phyloP scores from a whole-genome alignment of 768 basidiomycete species.

The Leccinum imitatum region DNA sequence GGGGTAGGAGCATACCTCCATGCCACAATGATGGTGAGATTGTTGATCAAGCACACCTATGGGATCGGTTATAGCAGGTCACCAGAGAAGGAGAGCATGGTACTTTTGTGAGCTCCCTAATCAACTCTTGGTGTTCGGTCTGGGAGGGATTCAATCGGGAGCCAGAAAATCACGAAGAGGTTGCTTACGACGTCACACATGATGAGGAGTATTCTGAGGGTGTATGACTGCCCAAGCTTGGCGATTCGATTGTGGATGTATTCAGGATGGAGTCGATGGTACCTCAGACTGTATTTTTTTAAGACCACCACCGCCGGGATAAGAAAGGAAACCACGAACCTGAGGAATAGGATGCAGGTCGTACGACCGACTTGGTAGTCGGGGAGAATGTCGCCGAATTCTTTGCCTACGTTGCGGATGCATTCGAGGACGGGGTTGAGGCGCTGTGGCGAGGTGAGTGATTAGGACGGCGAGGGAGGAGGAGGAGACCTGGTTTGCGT shows the following conservation, averaged over 20 bases:
- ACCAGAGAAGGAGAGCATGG: slow-evolving; percentile 7
- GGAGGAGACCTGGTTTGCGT: slow-evolving; percentile 51
- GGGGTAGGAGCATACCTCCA: slow-evolving; percentile 65
- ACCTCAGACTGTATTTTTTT: slow-evolving; percentile 63
- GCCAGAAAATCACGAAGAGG: not conserved
- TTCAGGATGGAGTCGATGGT: slow-evolving; percentile 96
- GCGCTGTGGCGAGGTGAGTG: slow-evolving; percentile 45
- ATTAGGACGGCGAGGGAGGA: not conserved
- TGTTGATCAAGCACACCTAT: slow-evolving; percentile 85
- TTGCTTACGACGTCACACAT: slow-evolving; percentile 85
- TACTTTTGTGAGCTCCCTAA: slow-evolving; percentile 91
- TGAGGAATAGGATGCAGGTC: slow-evolving; percentile 88
- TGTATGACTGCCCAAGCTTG: slow-evolving; percentile 78
- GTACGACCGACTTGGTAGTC: slow-evolving; percentile 97
- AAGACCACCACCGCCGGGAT: not conserved
- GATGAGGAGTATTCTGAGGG: slow-evolving; percentile 80
- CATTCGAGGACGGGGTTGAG: slow-evolving; percentile 87
- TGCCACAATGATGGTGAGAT: slow-evolving; percentile 87
- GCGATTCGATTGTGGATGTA: slow-evolving; percentile 93
- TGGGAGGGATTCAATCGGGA: slow-evolving; percentile 29
- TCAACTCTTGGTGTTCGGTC: slow-evolving; percentile 89
- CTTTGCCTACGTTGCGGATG: slow-evolving; percentile 87
- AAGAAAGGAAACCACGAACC: slow-evolving; percentile 42
- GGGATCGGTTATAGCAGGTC: slow-evolving; percentile 3
- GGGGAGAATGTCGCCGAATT: slow-evolving; percentile 89